These are phyloP conservation scores for Penicillium argentinense DNA, from an alignment of 495 filamentous ascomycete genomes.

Conservation along the genomic window DNA sequence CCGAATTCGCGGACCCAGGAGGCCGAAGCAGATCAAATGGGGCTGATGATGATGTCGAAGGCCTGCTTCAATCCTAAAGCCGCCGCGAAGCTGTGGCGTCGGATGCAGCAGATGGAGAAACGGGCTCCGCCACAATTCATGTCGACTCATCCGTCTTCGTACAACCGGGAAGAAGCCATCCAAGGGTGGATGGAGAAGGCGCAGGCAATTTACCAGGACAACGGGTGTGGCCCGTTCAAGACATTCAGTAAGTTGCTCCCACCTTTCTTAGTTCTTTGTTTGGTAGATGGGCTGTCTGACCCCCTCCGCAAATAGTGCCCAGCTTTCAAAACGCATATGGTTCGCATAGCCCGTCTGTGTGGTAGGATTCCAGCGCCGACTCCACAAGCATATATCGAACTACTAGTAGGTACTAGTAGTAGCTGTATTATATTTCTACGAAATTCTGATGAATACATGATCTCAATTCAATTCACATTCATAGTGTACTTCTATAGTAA, in stretches of 20 bases:
- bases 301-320: slow-evolving; percentile 32
- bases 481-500: too few relatives aligned
- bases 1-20: slow-evolving; percentile 73
- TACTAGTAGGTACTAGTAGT: too few relatives aligned
- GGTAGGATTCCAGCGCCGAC: too few relatives aligned
- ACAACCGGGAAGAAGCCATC: slow-evolving; percentile 70
- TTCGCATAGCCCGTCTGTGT: slow-evolving; percentile 1
- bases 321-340: slow-evolving; percentile 30
- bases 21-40: slow-evolving; percentile 84
- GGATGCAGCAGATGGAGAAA: slow-evolving; percentile 68
- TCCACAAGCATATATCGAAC: too few relatives aligned
- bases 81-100: slow-evolving; percentile 71
- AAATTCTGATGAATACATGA: too few relatives aligned
- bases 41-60: slow-evolving; percentile 69
- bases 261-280: background rate
- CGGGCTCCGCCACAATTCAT: slow-evolving; percentile 69
- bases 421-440: too few relatives aligned
- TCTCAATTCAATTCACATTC: too few relatives aligned
- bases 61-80: slow-evolving; percentile 72
- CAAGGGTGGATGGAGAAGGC: slow-evolving; percentile 55
- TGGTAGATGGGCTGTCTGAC: slow-evolving; percentile 4
- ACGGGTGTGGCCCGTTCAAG: slow-evolving; percentile 30
- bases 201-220: slow-evolving; percentile 33
- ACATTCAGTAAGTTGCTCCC: slow-evolving; percentile 30
- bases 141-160: slow-evolving; percentile 80